Evolutionary conservation across 2,329 filamentous ascomycete species (phyloP).

Genomic region (Sporothrix pseudoabietina): DNA sequence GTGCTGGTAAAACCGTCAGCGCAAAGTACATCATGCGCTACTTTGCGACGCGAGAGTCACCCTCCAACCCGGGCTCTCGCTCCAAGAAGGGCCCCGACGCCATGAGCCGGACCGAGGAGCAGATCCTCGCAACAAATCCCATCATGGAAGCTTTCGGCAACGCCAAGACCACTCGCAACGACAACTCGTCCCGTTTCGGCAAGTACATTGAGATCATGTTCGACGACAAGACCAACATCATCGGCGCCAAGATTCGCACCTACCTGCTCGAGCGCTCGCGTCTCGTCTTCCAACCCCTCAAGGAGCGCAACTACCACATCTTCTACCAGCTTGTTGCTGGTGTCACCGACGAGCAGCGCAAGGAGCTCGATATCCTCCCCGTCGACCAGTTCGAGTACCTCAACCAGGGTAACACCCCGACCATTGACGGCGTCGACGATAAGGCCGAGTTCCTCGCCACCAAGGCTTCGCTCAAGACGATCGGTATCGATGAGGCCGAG

Average conservation of each 20-base stretch:
- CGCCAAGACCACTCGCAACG: constrained; percentile 98
- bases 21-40: constrained; percentile 99
- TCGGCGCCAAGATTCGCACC: constrained; percentile 94
- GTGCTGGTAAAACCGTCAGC: constrained; percentile 98
- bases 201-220: constrained; percentile 99
- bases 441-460: constrained; percentile 91
- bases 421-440: constrained; percentile 93
- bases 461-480: constrained; percentile 80
- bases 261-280: constrained; percentile 94
- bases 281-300: constrained; percentile 94
- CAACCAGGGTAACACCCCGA: constrained; percentile 89
- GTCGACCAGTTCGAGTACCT: constrained; percentile 94
- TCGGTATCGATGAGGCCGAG: constrained; percentile 74
- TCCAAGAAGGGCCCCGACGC: constrained; percentile 72
- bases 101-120: constrained; percentile 98
- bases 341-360: constrained; percentile 78
- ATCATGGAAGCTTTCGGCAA: constrained; percentile 99
- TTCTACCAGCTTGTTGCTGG: constrained; percentile 97
- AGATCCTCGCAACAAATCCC: constrained; percentile 95
- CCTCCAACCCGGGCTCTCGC: constrained; percentile 79
- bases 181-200: constrained; percentile 97
- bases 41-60: constrained; percentile 94
- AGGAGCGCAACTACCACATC: constrained; percentile 98
- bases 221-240: constrained; percentile 90
- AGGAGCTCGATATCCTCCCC: constrained; percentile 76